Evolutionary conservation across 1,284 basidiomycete genomes (phyloP), one percentile per base, ranked within the genome.

Genomic region (Ceraceosorus guamensis): DNA sequence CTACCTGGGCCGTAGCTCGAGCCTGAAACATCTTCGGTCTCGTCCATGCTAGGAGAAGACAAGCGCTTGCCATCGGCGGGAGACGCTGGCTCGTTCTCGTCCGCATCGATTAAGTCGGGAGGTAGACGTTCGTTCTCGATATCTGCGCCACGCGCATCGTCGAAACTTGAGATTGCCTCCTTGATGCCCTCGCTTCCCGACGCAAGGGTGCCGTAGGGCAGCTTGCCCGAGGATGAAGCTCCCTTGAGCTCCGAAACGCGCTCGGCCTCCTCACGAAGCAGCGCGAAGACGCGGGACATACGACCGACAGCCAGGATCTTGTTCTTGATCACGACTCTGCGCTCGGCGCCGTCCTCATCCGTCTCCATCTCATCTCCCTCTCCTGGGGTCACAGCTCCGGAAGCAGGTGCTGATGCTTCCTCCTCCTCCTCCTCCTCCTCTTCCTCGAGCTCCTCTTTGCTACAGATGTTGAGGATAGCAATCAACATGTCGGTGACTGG

Each of bases 241-340:
- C 82, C 90, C 82, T 96, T 98, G 79, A 97, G 85, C 77, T 98
- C 93, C 11, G 91, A 96, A 4, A 96, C 91, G 55, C 88, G 87
- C 79, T 98, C 93, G 0, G 92, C 93, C 78, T 98, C 95, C 82
- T 98, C 95, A 70, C 91, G 89, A 63, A 99, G 83, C 33, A 98
- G 82, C 3, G 92, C 88, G 79, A 98, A 98, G 45, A 99, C 91
- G 47, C 91, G 82, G 16, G 91, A 86, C 87, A 99, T 95, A 58
- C 92, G 83, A 41, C 93, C 93, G 24, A 98, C 92, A 51, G 92
- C 95, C 76, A 97, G 83, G 67, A 99, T 98, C 83, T 98, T 99
- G 82, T 90, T 96, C 81, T 89, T 95, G 82, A 92, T 89, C 62
- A 87, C 81, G 70, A 86, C 85, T 66, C 89, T 81, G 61, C 89